A percentile compares a stretch with the other conserved stretches of the same genome.
phyloP scores from a whole-genome alignment of 768 basidiomycete genomes.

The Mycena polygramma region DNA sequence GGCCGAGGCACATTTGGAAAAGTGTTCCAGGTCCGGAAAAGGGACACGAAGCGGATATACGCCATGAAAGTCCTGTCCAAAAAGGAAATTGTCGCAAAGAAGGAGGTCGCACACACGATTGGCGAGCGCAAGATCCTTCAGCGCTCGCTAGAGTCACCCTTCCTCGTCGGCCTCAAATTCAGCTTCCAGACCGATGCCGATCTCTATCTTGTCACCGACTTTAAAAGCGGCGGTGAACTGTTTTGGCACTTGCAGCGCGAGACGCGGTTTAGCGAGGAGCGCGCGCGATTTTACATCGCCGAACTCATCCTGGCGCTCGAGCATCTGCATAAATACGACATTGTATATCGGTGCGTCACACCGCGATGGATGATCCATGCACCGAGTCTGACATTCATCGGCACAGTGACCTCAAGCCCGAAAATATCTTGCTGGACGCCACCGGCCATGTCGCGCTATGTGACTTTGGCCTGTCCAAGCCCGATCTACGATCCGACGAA shows the following conservation, averaged over 20 bases:
- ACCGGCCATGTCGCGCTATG: constrained; percentile 98
- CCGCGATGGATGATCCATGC: constrained; percentile 34
- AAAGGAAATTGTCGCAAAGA: constrained; percentile 99
- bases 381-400: constrained; percentile 18
- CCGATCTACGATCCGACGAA: constrained; percentile 92
- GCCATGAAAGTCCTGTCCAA: constrained; percentile 99
- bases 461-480: constrained; percentile 98
- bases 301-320: constrained; percentile 96
- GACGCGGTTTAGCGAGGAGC: constrained; percentile 92
- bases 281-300: constrained; percentile 96
- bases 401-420: constrained; percentile 92
- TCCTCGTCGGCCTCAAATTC: constrained; percentile 98
- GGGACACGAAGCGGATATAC: constrained; percentile 98
- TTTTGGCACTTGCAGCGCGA: constrained; percentile 99
- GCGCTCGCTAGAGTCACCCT: constrained; percentile 91
- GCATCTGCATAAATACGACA: constrained; percentile 97
- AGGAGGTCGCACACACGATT: constrained; percentile 99
- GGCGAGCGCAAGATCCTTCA: constrained; percentile 99
- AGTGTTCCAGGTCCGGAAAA: constrained; percentile 99
- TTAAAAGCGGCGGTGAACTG: constrained; percentile 97
- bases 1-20: constrained; percentile 98
- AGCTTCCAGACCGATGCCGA: constrained; percentile 97
- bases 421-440: constrained; percentile 98
- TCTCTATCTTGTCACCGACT: constrained; percentile 97
- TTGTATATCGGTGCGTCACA: constrained; percentile 84